Base-by-base conservation (phyloP, 129 eudicot genomes). In the Centaurea solstitialis region DNA sequence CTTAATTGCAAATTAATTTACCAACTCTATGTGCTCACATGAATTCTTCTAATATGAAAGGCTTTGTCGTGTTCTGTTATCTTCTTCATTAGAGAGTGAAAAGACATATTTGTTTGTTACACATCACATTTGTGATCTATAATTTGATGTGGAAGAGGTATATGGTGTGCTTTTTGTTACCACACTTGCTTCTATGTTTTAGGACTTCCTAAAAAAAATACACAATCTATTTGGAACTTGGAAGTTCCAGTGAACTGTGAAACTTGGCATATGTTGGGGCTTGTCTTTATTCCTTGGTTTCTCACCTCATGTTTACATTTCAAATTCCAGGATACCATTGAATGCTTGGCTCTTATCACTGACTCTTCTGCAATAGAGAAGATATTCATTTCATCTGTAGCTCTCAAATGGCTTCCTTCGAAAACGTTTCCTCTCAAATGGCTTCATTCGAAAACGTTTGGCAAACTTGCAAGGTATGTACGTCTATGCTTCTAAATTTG, bases 291-390 rank as follows among this genome's bases (percentile, higher is more conserved):
- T 30, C 17, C 43, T 70, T 78, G 30, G 13, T 6, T 8, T 37
- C 72, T 84, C 37, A 77, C 67, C 81, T 41, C 62, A 22, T 76
- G 33, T 75, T 72, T 72, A 6, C 20, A 18, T 82, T 79, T 85
- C 20, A 23, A 76, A 76, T 66, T 35, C 33, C 90, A 95, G 99
- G 93, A 88, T 75, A 89, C 98, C 67, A 88, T 95, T 77, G 75
- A 76, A 45, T 91, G 97, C 89, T 75, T 95, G 88, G 88, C 88
- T 68, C 86, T 88, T 13, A 83, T 95, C 45, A 75, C 92, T n/a
- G 97, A 96, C 73, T 80, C 98, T 74, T 86, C 87, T 0, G 68
- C 86, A 41, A 84, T 85, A 22, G 86, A 87, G 62, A 76, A 76
- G 45, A 82, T 96, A 21, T 86, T 93, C 67, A 70, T 82, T 77